Evolutionary conservation across 805 yeast genomes (phyloP).

Genomic region (Spathaspora girioi): DNA sequence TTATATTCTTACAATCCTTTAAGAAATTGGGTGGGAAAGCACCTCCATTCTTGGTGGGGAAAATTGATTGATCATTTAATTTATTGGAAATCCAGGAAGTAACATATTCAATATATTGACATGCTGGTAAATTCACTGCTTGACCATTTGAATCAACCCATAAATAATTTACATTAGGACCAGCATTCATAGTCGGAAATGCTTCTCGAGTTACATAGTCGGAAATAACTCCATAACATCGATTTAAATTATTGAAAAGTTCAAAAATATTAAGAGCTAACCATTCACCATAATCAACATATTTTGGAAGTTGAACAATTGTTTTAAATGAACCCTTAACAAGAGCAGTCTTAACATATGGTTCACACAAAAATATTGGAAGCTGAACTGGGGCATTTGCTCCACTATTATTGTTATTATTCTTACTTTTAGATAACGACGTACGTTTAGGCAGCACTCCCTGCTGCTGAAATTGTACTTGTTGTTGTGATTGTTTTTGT

Average conservation of each 20-base stretch:
- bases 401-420: conserved; percentile 5
- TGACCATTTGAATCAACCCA: conserved; percentile 83
- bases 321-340: conserved; percentile 97
- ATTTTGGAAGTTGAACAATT: conserved; percentile 90
- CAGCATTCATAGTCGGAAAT: conserved; percentile 94
- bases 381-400: conserved; percentile 8
- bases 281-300: conserved; percentile 96
- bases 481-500: conserved; percentile 3
- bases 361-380: conserved; percentile 83
- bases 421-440: conserved; percentile 8
- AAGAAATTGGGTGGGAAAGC: conserved; percentile 87
- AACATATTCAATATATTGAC: conserved; percentile 88
- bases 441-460: conserved; percentile 10
- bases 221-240: conserved; percentile 84
- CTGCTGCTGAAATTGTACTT: conserved; percentile 9
- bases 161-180: conserved; percentile 82
- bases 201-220: conserved; percentile 89
- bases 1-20: conserved; percentile 80
- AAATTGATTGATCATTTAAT: conserved; percentile 81
- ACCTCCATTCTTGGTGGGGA: conserved; percentile 86
- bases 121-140: conserved; percentile 83
- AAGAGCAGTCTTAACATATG: conserved; percentile 87
- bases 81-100: conserved; percentile 86
- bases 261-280: conserved; percentile 90
- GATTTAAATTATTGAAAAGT: conserved; percentile 77